Percentiles rank a stretch among this genome's conserved stretches.
These are phyloP conservation scores for Aspergillus bridgeri DNA, from an alignment of 495 filamentous ascomycete species.

Conservation along the genomic window DNA sequence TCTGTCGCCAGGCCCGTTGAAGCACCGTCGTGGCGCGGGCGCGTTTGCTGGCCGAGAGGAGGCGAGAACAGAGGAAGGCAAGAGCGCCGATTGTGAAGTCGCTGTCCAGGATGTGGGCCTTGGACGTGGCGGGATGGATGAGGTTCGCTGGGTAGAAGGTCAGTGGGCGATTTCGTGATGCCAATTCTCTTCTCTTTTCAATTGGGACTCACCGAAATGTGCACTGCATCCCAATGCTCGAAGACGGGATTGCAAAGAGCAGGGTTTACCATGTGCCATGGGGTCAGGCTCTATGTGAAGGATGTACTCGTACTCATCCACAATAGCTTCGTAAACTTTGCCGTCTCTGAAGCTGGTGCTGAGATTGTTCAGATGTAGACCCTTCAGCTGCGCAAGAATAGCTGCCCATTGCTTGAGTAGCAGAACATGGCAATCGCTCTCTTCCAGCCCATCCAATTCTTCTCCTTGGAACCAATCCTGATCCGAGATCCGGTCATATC, in stretches of 20 bases:
- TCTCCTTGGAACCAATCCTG: constrained; percentile 15
- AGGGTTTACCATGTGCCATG: not conserved
- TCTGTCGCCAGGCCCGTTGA: constrained; percentile 42
- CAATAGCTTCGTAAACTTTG: constrained; percentile 52
- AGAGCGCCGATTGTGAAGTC: constrained; percentile 54
- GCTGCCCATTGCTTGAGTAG: constrained; percentile 56
- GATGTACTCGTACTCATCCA: constrained; percentile 54
- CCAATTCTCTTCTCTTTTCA: not conserved
- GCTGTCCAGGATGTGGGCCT: constrained; percentile 37
- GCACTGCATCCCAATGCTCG: constrained; percentile 34
- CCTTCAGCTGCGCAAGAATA: constrained; percentile 44
- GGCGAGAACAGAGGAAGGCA: constrained; percentile 60
- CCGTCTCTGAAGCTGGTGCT: constrained; percentile 60
- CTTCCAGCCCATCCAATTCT: constrained; percentile 21
- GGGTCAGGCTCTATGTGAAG: not conserved
- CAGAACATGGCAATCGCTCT: constrained; percentile 29
- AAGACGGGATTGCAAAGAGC: constrained; percentile 28
- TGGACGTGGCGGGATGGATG: constrained; percentile 30
- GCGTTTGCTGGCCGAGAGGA: constrained; percentile 50
- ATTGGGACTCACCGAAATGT: constrained; percentile 42
- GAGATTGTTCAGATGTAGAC: constrained; percentile 50
- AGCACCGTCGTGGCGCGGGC: constrained; percentile 43
- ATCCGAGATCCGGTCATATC: constrained; percentile 16
- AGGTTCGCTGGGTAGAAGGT: constrained; percentile 29
- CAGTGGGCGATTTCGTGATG: constrained; percentile 1